These are phyloP conservation scores for Oldenlandia corymbosa DNA, from an alignment of 257 asterid species.

Conservation along the genomic window DNA sequence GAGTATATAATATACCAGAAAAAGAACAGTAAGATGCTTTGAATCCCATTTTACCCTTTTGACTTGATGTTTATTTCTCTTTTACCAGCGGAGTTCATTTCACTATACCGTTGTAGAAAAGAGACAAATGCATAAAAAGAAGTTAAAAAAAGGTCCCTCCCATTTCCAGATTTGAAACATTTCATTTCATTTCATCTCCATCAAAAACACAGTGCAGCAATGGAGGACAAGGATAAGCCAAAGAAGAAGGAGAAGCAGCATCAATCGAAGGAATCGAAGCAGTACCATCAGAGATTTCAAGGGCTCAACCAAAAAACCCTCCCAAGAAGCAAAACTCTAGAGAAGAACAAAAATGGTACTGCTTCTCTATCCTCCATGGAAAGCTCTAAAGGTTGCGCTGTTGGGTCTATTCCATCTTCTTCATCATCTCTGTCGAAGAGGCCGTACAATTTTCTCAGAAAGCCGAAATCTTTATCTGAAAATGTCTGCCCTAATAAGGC, in stretches of 20 bases:
- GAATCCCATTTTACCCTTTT: no score
- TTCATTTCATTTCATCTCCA: neutral
- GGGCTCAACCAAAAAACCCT: conserved; percentile 30
- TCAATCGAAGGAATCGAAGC: neutral
- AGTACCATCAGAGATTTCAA: conserved; percentile 20
- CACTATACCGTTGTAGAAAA: no score
- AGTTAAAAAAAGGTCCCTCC: no score
- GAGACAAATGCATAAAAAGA: no score
- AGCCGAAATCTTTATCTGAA: conserved; percentile 18
- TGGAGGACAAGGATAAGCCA: conserved; percentile 2
- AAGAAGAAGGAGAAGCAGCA: neutral
- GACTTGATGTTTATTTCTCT: no score
- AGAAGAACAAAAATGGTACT: conserved; percentile 8
- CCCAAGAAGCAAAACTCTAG: conserved; percentile 16
- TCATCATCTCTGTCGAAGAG: conserved; percentile 3
- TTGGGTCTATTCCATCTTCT: conserved; percentile 22
- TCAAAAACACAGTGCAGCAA: neutral
- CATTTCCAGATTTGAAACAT: no score
- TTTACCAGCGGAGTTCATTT: no score
- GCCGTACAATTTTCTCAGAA: conserved; percentile 16
- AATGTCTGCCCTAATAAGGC: neutral
- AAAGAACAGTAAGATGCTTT: no score
- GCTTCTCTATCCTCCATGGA: conserved; percentile 28
- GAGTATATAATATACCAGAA: no score
- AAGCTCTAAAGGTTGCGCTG: conserved; percentile 26